Evolutionary conservation across 2,329 filamentous ascomycete species (phyloP).

Genomic region (Coleophoma cylindrospora): DNA sequence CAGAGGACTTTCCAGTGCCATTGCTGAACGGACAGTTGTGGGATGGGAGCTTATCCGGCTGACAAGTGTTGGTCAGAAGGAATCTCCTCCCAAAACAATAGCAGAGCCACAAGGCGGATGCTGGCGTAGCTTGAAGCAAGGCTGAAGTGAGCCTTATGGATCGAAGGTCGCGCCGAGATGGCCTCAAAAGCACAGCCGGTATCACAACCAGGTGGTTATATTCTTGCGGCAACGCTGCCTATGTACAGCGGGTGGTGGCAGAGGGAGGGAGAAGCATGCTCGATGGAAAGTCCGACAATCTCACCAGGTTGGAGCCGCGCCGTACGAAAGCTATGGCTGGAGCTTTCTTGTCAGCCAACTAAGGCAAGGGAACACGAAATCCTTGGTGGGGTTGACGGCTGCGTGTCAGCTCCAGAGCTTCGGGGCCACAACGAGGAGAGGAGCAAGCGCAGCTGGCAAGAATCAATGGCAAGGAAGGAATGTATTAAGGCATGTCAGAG

Average conservation of each 20-base stretch:
- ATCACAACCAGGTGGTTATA: too few relatives aligned
- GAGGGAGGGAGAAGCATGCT: background rate
- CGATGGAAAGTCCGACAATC: background rate
- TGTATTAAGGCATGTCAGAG: too few relatives aligned
- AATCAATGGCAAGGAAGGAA: background rate
- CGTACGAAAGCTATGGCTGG: background rate
- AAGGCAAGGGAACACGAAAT: background rate
- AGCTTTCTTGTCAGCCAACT: too few relatives aligned
- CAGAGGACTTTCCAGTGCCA: constrained; percentile 59
- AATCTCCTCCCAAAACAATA: constrained; percentile 1
- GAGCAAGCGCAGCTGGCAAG: background rate
- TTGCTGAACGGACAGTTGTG: constrained; percentile 21
- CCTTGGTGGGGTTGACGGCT: constrained; percentile 9
- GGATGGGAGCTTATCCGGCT: too few relatives aligned
- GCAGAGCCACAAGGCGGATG: constrained; percentile 5
- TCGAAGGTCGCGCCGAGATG: background rate
- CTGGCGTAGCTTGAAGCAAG: constrained; percentile 17
- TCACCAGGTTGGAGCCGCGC: constrained; percentile 3
- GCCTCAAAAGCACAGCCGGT: background rate
- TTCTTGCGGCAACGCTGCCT: constrained; percentile 2
- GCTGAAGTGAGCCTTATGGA: constrained; percentile 14
- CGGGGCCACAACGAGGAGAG: background rate
- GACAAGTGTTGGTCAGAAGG: too few relatives aligned
- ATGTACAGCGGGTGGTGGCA: constrained; percentile 7
- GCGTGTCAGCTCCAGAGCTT: background rate